phyloP scores from a whole-genome alignment of 2,329 filamentous ascomycete genomes.

The Colletotrichum aenigma region DNA sequence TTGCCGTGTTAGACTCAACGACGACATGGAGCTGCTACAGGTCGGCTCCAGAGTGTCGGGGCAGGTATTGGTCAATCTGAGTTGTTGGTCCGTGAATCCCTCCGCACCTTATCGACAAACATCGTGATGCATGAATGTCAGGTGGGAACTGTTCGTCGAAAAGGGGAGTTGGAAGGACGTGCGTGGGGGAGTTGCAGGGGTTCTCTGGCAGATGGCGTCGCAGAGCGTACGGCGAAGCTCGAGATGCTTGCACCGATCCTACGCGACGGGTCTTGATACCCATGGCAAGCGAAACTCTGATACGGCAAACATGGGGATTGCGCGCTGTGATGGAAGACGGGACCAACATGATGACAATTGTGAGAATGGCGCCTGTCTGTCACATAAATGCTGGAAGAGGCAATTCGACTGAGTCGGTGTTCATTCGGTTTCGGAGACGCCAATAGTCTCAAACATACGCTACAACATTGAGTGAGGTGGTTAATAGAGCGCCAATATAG shows the following conservation, averaged over 20 bases:
- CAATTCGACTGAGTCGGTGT: not conserved
- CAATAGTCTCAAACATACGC: not conserved
- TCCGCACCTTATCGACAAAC: not conserved
- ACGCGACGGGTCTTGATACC: not conserved
- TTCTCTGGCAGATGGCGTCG: conserved; percentile 3
- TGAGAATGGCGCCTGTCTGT: not conserved
- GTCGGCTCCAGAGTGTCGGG: not conserved
- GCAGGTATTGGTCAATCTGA: not conserved
- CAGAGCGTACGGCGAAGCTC: not conserved
- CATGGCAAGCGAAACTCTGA: not conserved
- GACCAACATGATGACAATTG: not conserved
- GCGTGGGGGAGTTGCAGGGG: not conserved
- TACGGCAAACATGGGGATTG: not conserved
- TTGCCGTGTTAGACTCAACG: not conserved
- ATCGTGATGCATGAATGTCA: not conserved
- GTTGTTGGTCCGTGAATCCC: not conserved
- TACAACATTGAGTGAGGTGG: not conserved
- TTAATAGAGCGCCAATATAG: not conserved
- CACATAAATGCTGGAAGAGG: not conserved
- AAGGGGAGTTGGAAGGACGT: not conserved
- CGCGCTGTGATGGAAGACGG: not conserved
- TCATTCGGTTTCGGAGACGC: not conserved
- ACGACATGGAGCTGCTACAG: not conserved
- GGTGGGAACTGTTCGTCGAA: not conserved
- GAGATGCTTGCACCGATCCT: not conserved